Evolutionary conservation across 2,329 filamentous ascomycete species (phyloP).

Genomic region (Aspergillus ochraceus): DNA sequence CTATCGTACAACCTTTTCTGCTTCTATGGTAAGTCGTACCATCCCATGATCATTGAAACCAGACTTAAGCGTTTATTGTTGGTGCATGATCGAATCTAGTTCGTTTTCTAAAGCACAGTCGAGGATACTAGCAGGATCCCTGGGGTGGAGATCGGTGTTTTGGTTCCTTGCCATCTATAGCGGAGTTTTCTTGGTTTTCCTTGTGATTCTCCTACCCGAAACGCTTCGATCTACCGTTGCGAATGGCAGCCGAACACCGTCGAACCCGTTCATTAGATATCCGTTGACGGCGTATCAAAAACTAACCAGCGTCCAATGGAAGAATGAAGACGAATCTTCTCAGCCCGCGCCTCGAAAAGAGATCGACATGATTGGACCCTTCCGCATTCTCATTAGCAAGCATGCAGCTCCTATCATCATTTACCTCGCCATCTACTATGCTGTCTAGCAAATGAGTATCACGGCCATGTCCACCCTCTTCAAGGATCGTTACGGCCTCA

Average conservation of each 20-base stretch:
- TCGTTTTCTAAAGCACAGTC: too few species aligned
- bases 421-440: slow-evolving; percentile 54
- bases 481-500: slow-evolving; percentile 43
- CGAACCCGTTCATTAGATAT: background rate
- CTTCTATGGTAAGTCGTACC: too few species aligned
- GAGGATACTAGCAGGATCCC: slow-evolving; percentile 26
- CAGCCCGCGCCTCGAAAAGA: slow-evolving; percentile 28
- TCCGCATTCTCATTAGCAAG: slow-evolving; percentile 50
- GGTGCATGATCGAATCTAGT: too few species aligned
- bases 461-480: slow-evolving; percentile 55
- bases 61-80: too few species aligned
- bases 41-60: too few species aligned
- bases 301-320: slow-evolving; percentile 3
- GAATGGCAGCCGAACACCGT: slow-evolving; percentile 26
- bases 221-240: slow-evolving; percentile 39
- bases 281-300: slow-evolving; percentile 8
- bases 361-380: slow-evolving; percentile 48
- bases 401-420: slow-evolving; percentile 47
- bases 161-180: slow-evolving; percentile 45
- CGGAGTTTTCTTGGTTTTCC: slow-evolving; percentile 31
- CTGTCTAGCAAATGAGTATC: slow-evolving; percentile 58
- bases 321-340: background rate
- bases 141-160: slow-evolving; percentile 47
- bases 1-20: too few species aligned
- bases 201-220: slow-evolving; percentile 40